Evolutionary conservation across 768 basidiomycete genomes (phyloP).

Genomic region (Auricularia cornea): DNA sequence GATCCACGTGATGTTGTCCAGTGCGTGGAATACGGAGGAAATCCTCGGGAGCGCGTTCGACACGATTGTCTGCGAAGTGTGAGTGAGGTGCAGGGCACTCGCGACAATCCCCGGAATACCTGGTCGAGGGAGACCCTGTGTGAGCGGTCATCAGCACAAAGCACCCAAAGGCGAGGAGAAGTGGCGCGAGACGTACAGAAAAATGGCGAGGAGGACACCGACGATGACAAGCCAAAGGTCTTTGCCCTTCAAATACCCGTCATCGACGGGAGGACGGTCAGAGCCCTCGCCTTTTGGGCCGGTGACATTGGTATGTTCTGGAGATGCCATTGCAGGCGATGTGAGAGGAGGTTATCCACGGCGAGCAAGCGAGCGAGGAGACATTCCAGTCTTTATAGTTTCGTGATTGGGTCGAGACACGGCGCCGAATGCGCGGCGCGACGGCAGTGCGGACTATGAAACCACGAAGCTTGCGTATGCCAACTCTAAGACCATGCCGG

Average conservation of each 20-base stretch:
- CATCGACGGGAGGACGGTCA: neutral
- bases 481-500: no score
- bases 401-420: no score
- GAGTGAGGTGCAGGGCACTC: neutral
- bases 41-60: conserved; percentile 12
- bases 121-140: neutral
- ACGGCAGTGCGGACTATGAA: no score
- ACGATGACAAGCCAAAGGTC: neutral
- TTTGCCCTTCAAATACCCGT: neutral
- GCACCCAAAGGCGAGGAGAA: conserved; percentile 8
- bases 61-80: conserved; percentile 20
- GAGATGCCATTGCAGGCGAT: no score
- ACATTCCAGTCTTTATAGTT: no score
- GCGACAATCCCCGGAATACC: neutral
- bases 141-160: no score
- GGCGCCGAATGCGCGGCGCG: no score
- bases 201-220: neutral
- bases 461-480: no score
- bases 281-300: no score
- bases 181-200: neutral
- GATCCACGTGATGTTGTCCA: conserved; percentile 8
- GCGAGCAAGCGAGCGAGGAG: no score
- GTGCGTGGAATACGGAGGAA: conserved; percentile 7
- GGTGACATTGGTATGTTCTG: no score
- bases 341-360: no score